These are phyloP conservation scores for Colletotrichum higginsianum DNA, from an alignment of 2,329 filamentous ascomycete genomes.

Conservation along the genomic window DNA sequence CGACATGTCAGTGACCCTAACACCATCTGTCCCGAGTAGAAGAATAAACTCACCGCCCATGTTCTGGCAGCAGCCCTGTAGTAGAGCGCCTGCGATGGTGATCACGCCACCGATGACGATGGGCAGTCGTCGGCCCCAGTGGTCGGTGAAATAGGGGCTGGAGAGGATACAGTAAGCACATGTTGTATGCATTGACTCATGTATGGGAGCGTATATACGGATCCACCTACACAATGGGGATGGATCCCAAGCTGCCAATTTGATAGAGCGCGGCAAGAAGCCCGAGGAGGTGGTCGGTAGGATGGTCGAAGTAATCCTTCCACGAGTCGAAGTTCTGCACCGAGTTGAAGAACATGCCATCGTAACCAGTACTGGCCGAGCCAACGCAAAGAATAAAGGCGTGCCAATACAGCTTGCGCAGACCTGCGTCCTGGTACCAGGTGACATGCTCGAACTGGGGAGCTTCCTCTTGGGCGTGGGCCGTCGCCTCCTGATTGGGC, in stretches of 20 bases:
- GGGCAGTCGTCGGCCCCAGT: constrained; percentile 57
- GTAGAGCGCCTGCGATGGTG: constrained; percentile 60
- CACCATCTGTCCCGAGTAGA: constrained; percentile 45
- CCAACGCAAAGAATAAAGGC: constrained; percentile 65
- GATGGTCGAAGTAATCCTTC: constrained; percentile 49
- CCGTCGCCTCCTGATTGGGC: constrained; percentile 2
- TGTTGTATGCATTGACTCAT: too few species aligned
- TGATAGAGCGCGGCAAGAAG: constrained; percentile 60
- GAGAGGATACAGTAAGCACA: neutral
- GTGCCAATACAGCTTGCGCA: constrained; percentile 69
- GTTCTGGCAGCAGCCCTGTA: constrained; percentile 56
- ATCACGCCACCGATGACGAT: constrained; percentile 60
- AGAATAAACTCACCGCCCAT: neutral
- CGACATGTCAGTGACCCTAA: neutral
- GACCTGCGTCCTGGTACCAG: constrained; percentile 68
- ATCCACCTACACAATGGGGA: constrained; percentile 45
- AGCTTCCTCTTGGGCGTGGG: constrained; percentile 59
- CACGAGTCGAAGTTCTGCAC: constrained; percentile 33
- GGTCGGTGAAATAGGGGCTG: constrained; percentile 54
- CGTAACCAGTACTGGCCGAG: constrained; percentile 70
- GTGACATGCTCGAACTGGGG: constrained; percentile 64
- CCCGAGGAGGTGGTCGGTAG: constrained; percentile 48
- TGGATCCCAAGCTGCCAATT: constrained; percentile 60
- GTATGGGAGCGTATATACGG: too few species aligned
- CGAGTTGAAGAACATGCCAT: constrained; percentile 50